phyloP scores from a whole-genome alignment of 2,329 filamentous ascomycete species.

The Epichloe baconii region DNA sequence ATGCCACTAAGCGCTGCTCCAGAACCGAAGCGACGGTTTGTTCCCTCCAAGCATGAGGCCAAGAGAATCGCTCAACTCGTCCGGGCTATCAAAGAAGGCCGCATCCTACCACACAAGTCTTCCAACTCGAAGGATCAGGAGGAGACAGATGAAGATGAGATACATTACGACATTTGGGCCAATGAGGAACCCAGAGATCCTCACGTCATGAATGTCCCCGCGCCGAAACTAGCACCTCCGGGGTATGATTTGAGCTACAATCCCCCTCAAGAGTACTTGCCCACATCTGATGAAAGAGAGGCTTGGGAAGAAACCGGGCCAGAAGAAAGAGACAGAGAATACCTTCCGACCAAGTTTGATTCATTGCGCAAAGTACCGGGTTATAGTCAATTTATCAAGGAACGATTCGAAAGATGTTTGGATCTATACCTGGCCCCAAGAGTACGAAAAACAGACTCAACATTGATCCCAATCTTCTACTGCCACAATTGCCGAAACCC shows the following conservation, averaged over 20 bases:
- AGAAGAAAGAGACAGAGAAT: constrained; percentile 84
- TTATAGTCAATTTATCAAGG: constrained; percentile 82
- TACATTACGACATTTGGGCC: constrained; percentile 85
- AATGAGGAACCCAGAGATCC: constrained; percentile 74
- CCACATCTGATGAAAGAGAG: constrained; percentile 69
- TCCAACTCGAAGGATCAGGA: constrained; percentile 54
- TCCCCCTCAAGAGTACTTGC: constrained; percentile 86
- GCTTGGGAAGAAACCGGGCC: constrained; percentile 77
- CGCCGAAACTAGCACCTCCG: constrained; percentile 89
- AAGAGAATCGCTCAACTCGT: constrained; percentile 97
- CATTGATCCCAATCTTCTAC: constrained; percentile 84
- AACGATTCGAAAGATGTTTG: constrained; percentile 88
- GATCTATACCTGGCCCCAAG: constrained; percentile 92
- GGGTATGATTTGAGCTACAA: constrained; percentile 96
- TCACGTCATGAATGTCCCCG: constrained; percentile 87
- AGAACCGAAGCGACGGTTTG: constrained; percentile 87
- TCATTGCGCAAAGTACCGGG: constrained; percentile 84
- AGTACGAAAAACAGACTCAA: constrained; percentile 84
- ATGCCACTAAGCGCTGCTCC: constrained; percentile 94
- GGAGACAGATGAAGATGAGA: constrained; percentile 56
- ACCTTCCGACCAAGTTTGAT: constrained; percentile 68
- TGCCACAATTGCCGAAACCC: constrained; percentile 85
- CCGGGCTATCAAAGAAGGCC: constrained; percentile 84
- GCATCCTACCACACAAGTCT: constrained; percentile 81
- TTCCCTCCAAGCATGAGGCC: constrained; percentile 93